Evolutionary conservation across 2,329 filamentous ascomycete genomes (phyloP).

Genomic region (Talaromyces sp.): DNA sequence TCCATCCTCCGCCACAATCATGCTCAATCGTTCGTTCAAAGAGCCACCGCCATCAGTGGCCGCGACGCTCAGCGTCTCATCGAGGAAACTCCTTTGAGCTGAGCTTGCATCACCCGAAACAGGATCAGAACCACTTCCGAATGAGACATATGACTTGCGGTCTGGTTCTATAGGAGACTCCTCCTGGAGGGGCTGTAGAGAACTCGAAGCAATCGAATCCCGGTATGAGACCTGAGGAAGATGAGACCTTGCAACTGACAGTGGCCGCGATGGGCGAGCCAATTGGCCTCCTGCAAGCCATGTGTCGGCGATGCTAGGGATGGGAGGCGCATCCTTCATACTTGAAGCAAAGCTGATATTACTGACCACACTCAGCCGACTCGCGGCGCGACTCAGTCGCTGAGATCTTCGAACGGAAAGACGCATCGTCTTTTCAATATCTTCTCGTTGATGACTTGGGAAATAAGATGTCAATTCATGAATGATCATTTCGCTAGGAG

Average conservation of each 20-base stretch:
- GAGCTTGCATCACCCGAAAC: conserved; percentile 72
- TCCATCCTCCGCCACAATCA: conserved; percentile 83
- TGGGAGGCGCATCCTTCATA: conserved; percentile 85
- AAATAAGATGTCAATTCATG: conserved; percentile 97
- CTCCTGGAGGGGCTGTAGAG: conserved; percentile 85
- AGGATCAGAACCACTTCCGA: conserved; percentile 58
- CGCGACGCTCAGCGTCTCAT: conserved; percentile 70
- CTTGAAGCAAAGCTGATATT: conserved; percentile 91
- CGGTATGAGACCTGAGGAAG: conserved; percentile 65
- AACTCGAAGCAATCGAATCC: conserved; percentile 83
- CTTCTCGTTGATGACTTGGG: conserved; percentile 87
- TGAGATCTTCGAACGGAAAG: conserved; percentile 88
- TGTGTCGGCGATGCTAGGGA: conserved; percentile 90
- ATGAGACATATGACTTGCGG: conserved; percentile 91
- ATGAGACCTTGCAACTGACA: conserved; percentile 59
- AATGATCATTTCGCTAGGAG: conserved; percentile 94
- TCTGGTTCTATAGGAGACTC: conserved; percentile 79
- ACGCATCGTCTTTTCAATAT: conserved; percentile 92
- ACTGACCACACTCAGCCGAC: conserved; percentile 87
- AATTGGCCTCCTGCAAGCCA: conserved; percentile 68
- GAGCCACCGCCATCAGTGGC: conserved; percentile 63
- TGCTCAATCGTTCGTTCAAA: conserved; percentile 74
- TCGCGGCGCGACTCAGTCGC: conserved; percentile 86
- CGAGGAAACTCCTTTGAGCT: conserved; percentile 76
- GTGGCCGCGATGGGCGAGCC: conserved; percentile 51